Base-by-base conservation (phyloP, 1,284 basidiomycete species). In the Marasmius tenuissimus region DNA sequence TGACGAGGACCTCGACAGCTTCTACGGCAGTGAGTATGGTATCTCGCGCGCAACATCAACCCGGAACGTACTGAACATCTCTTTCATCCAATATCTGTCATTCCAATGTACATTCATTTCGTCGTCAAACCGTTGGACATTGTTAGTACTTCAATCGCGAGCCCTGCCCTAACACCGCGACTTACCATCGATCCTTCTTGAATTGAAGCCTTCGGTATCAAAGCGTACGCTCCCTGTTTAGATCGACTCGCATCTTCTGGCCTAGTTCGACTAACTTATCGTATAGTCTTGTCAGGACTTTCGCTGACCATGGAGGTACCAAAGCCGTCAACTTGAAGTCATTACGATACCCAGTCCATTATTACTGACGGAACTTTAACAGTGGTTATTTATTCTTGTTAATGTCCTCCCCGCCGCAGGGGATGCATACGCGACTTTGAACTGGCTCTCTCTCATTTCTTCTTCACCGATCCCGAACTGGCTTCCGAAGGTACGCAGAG, bases 391-490 rank as follows among this genome's bases (percentile, higher is more conserved):
- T 0, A 77, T 78, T 62, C 64, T 78, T 22, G 73, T 83, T 65
- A 85, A 84, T 63, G 77, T 70, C 0, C 67, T 79, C 16, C 74
- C 81, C 0, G 78, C 77, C 0, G 73, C 70, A 9, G 75, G 75
- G 1, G 81, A 85, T 38, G 66, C 81, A 8, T 58, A 78, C 20
- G n/a, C n/a, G n/a, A n/a, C n/a, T n/a, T n/a, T n/a, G n/a, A n/a
- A 82, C 83, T 0, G 53, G 63, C 9, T 74, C 73, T 16, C 73
- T 85, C 8, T 80, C 77, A 61, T 67, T 66, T 39, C 69, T 84
- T 60, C 68, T 85, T 18, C 75, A 77, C 35, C 68, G 42, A 9
- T 77, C 81, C 0, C 72, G 78, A 27, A 81, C 81, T 7, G 78
- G 79, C 0, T 81, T 82, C 67, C 62, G 62, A 51, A 79, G 67